phyloP scores from a whole-genome alignment of 2,329 filamentous ascomycete species.

The Fusarium sp. region DNA sequence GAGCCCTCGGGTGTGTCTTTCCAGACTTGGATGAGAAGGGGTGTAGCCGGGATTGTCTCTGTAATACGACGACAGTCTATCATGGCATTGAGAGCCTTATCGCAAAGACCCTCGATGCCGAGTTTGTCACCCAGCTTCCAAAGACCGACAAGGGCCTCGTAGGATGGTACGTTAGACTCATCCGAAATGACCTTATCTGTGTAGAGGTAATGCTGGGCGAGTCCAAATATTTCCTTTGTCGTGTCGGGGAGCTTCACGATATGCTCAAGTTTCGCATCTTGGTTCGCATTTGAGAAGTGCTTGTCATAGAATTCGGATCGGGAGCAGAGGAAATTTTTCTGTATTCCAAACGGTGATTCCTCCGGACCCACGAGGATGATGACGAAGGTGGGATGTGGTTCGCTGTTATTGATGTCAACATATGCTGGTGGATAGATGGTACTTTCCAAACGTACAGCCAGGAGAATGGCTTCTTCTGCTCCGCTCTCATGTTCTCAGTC shows the following conservation, averaged over 20 bases:
- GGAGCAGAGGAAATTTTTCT: constrained; percentile 68
- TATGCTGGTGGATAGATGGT: background rate
- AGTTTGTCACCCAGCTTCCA: constrained; percentile 69
- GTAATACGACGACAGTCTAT: constrained; percentile 65
- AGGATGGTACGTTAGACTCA: constrained; percentile 59
- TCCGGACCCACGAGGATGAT: constrained; percentile 66
- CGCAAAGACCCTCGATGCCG: constrained; percentile 66
- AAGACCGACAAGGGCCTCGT: constrained; percentile 65
- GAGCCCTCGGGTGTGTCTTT: constrained; percentile 71
- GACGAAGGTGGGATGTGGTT: constrained; percentile 68
- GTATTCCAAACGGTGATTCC: constrained; percentile 67
- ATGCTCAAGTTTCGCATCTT: constrained; percentile 60
- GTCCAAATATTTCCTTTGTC: constrained; percentile 64
- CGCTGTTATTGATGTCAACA: constrained; percentile 51
- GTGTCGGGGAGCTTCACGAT: constrained; percentile 64
- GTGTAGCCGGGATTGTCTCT: constrained; percentile 67
- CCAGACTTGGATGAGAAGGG: constrained; percentile 71
- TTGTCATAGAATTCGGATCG: constrained; percentile 63
- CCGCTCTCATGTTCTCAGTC: constrained; percentile 19
- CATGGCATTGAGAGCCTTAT: constrained; percentile 69
- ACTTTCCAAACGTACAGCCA: constrained; percentile 53
- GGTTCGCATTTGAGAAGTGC: constrained; percentile 56
- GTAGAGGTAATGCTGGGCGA: constrained; percentile 67
- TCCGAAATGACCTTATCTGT: constrained; percentile 62
- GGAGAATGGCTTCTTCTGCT: constrained; percentile 50